Percentiles rank a stretch among this genome's conserved stretches.
Conservation (phyloP, 2,329 filamentous ascomycete species). For the Exophiala dermatitidis region DNA sequence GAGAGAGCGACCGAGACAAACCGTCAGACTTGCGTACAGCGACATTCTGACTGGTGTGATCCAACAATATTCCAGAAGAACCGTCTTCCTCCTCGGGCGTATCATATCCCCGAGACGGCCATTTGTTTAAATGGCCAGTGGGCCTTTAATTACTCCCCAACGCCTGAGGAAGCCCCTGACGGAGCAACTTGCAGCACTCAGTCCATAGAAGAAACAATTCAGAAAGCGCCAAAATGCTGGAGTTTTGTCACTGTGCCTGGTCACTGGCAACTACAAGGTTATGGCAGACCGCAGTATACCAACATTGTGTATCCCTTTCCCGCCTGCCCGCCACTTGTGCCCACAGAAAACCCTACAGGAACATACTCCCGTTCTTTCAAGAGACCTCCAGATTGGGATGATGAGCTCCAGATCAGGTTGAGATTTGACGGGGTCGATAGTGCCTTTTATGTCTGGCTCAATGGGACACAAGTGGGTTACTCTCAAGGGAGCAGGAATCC, state of each 20-base stretch:
- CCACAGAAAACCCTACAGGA: constrained; percentile 58
- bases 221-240: constrained; percentile 39
- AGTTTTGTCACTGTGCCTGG: constrained; percentile 55
- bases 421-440: constrained; percentile 67
- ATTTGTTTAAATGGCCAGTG: constrained; percentile 49
- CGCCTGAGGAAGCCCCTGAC: constrained; percentile 10
- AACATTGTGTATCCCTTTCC: constrained; percentile 62
- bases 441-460: constrained; percentile 63
- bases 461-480: constrained; percentile 58
- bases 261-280: constrained; percentile 64
- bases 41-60: constrained; percentile 27
- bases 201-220: constrained; percentile 24
- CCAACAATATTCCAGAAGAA: constrained; percentile 49
- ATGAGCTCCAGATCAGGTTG: constrained; percentile 50
- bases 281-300: constrained; percentile 61
- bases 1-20: background rate
- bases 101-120: constrained; percentile 45
- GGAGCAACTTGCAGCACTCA: background rate
- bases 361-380: constrained; percentile 51
- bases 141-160: constrained; percentile 40
- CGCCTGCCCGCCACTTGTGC: constrained; percentile 56
- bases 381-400: constrained; percentile 37
- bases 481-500: constrained; percentile 62
- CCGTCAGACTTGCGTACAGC: background rate
- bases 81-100: constrained; percentile 47